These are phyloP conservation scores for Scorias spongiosa DNA, from an alignment of 2,329 filamentous ascomycete genomes.

Conservation along the genomic window DNA sequence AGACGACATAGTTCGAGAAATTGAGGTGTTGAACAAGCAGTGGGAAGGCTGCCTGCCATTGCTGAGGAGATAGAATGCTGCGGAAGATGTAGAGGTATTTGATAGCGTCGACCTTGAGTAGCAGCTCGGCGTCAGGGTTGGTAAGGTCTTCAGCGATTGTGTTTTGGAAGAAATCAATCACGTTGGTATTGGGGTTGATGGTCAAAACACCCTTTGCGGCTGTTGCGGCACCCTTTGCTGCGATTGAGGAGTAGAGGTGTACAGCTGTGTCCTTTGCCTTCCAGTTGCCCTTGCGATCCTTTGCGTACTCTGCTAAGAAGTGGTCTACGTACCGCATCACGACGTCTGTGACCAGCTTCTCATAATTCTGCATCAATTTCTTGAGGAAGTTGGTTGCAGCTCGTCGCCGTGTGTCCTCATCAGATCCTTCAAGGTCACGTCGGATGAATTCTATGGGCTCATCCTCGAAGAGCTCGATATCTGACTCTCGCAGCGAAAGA, in stretches of 20 bases:
- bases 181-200: slow-evolving; percentile 60
- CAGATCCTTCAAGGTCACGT: slow-evolving; percentile 85
- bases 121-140: slow-evolving; percentile 55
- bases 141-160: slow-evolving; percentile 83
- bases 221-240: slow-evolving; percentile 78
- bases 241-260: slow-evolving; percentile 87
- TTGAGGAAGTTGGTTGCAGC: slow-evolving; percentile 91
- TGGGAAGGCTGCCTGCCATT: slow-evolving; percentile 82
- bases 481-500: slow-evolving; percentile 77
- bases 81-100: slow-evolving; percentile 97
- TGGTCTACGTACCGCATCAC: slow-evolving; percentile 76
- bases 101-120: slow-evolving; percentile 93
- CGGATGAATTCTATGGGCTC: slow-evolving; percentile 98
- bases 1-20: slow-evolving; percentile 86
- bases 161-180: slow-evolving; percentile 89
- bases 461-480: slow-evolving; percentile 92
- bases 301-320: slow-evolving; percentile 61
- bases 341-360: slow-evolving; percentile 69
- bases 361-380: slow-evolving; percentile 78
- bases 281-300: slow-evolving; percentile 59
- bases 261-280: slow-evolving; percentile 97
- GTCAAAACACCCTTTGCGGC: slow-evolving; percentile 79
- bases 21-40: slow-evolving; percentile 82
- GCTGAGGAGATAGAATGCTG: slow-evolving; percentile 78
- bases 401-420: slow-evolving; percentile 80